Evolutionary conservation across 1,284 basidiomycete species (phyloP), one percentile per base, ranked within the genome.

Genomic region (Boletus mariae): DNA sequence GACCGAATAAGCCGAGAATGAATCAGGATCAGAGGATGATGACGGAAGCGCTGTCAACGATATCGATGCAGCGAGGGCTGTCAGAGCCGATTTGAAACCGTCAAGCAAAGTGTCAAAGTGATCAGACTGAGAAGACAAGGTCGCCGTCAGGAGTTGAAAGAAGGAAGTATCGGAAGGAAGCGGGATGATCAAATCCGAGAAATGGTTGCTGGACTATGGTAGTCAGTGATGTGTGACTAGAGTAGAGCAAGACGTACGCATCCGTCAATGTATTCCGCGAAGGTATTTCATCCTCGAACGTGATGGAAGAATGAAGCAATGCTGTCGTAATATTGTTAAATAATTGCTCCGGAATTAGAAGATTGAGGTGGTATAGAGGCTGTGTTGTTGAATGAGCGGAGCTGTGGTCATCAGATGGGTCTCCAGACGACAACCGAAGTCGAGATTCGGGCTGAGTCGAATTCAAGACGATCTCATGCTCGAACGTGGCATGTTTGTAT

Each of bases 121-220:
- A 2, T 73, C 71, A 12, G 87, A 83, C 28, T 96, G 80, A 1
- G 84, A 78, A 45, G 83, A 78, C 23, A 97, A 76, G 4, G 91
- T 85, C 0, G 81, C 80, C 0, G 82, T 84, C 41, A 96, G 80
- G 8, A 92, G 79, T 40, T 85, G 80, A 68, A 95, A 91, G 73
- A 98, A 98, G 1, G 80, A 82, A 31, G 83, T 79, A 64, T 97
- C 93, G 32, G 92, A 86, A 17, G 80, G 78, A 10, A 98, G 81
- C 2, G 92, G 90, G 44, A 97, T 89, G 54, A 94, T 77, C 17
- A 94, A 70, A 64, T 93, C 88, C 17, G 17, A 17, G 17, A 17
- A 17, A 17, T 17, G 17, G 41, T 54, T 52, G 5, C 61, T 66
- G 20, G 8, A 20, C 1, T 20, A 37, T 17, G 13, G 10, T 6